These are phyloP conservation scores for Neurospora tetrasperma DNA, from an alignment of 495 filamentous ascomycete species.

Conservation along the genomic window DNA sequence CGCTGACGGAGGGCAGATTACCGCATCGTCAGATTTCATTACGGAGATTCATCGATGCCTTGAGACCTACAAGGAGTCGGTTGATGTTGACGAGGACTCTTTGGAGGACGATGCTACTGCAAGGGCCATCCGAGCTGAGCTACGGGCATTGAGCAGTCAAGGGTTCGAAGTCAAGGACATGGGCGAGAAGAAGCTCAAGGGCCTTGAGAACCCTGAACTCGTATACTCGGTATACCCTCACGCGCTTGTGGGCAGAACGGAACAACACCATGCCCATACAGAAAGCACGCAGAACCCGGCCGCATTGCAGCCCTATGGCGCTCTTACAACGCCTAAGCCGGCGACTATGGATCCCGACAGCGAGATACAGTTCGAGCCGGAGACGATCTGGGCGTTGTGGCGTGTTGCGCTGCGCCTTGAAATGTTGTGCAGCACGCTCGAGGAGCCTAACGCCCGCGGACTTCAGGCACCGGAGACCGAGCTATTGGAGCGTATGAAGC, in stretches of 20 bases:
- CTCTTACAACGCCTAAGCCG: slow-evolving; percentile 33
- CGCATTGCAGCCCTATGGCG: slow-evolving; percentile 10
- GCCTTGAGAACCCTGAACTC: slow-evolving; percentile 92
- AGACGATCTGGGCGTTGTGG: slow-evolving; percentile 85
- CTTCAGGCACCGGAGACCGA: slow-evolving; percentile 68
- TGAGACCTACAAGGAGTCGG: slow-evolving; percentile 68
- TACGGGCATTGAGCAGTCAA: slow-evolving; percentile 77
- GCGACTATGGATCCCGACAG: slow-evolving; percentile 35
- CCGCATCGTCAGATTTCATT: slow-evolving; percentile 93
- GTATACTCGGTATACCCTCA: slow-evolving; percentile 92
- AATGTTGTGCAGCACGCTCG: slow-evolving; percentile 79
- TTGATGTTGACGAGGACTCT: slow-evolving; percentile 56
- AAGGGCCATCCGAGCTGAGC: slow-evolving; percentile 71
- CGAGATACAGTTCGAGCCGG: slow-evolving; percentile 62
- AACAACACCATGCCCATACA: slow-evolving; percentile 48
- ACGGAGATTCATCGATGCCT: slow-evolving; percentile 86
- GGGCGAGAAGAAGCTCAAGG: slow-evolving; percentile 87
- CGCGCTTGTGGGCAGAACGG: slow-evolving; percentile 67
- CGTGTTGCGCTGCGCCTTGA: slow-evolving; percentile 79
- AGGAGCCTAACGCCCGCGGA: slow-evolving; percentile 45
- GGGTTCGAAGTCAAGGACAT: slow-evolving; percentile 96
- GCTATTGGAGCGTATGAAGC: slow-evolving; percentile 72
- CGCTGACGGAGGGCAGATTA: slow-evolving; percentile 96
- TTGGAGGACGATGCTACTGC: slow-evolving; percentile 61
- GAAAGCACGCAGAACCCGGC: slow-evolving; percentile 16